Evolutionary conservation across 1,139 yeast species (phyloP).

Genomic region (Zhuliangozyma parablackwelliae): DNA sequence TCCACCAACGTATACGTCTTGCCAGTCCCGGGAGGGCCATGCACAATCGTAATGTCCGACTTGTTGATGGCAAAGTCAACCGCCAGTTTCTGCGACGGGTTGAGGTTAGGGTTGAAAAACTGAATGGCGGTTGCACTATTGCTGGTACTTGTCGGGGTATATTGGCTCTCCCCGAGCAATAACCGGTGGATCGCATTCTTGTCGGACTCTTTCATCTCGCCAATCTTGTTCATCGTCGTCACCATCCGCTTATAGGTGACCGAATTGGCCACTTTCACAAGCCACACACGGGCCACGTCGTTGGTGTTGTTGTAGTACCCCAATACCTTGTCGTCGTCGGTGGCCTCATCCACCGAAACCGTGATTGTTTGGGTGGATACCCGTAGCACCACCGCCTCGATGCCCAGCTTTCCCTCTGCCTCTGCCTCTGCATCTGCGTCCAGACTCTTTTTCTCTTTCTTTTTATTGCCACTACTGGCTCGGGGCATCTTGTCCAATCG

Average conservation of each 20-base stretch:
- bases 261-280: slow-evolving; percentile 65
- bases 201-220: slow-evolving; percentile 36
- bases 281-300: slow-evolving; percentile 47
- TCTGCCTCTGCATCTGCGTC: slow-evolving; percentile 5
- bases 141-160: slow-evolving; percentile 14
- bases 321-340: slow-evolving; percentile 40
- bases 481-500: slow-evolving; percentile 36
- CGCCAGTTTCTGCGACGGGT: slow-evolving; percentile 59
- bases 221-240: slow-evolving; percentile 67
- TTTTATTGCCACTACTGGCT: too few relatives aligned
- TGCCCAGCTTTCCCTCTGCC: slow-evolving; percentile 16
- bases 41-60: slow-evolving; percentile 43
- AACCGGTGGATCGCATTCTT: slow-evolving; percentile 38
- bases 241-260: slow-evolving; percentile 77
- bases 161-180: slow-evolving; percentile 41
- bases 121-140: slow-evolving; percentile 8
- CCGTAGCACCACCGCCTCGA: slow-evolving; percentile 62
- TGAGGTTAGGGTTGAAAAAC: slow-evolving; percentile 52
- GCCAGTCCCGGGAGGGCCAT: slow-evolving; percentile 53
- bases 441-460: too few relatives aligned
- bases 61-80: slow-evolving; percentile 34
- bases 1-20: slow-evolving; percentile 84
- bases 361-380: slow-evolving; percentile 43
- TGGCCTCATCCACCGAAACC: slow-evolving; percentile 52
- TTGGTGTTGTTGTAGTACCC: slow-evolving; percentile 41